Base-by-base conservation (phyloP, 352 stramenopile genomes). In the Globisporangium megalacanthum region DNA sequence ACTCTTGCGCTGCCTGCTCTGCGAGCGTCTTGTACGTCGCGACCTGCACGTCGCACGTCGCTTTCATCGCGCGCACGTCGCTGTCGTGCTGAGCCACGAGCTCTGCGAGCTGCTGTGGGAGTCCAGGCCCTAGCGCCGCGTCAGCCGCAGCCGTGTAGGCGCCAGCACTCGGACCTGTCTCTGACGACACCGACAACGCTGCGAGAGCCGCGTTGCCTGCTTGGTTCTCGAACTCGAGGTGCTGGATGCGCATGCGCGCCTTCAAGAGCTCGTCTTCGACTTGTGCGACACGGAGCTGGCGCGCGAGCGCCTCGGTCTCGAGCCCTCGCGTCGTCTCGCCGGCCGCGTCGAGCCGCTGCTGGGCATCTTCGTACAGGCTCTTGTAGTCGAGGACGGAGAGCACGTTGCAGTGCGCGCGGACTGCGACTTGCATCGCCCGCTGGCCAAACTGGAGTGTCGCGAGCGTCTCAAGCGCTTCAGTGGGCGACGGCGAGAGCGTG, bases 391-490 rank as follows among this genome's bases (percentile, higher is more conserved):
- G 61, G 14, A 88, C 73, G 1, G 73, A 82, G 36, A 88, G 58
- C 17, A 83, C 75, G 41, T 85, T 86, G 22, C 73, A 73, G 36
- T 83, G 73, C 14, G 81, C 78, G 44, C 72, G 63, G n/a, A 91
- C 78, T 4, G 68, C 42, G 31, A 91, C 78, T 36, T 86, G 61
- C 78, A 89, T 88, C 17, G 80, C 80, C 5, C 80, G 73, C 56
- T 91, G 80, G 4, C 82, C 81, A 49, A 92, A 89, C n/a, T 83
- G 76, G 20, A 92, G 51, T 0, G 81, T 88, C 44, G 79, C 79
- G 17, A 87, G 65, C 8, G 78, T 88, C 61, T 92, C 81, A 1
- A 66, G 55, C 10, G 70, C 65, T 41, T 92, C 79, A 0, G 75
- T 73, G 1, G 62, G 48, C 4, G 78, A 70, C 0, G 69, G 66